Conservation (phyloP, 176 grass and related monocot genomes). For the Oryza rufipogon region DNA sequence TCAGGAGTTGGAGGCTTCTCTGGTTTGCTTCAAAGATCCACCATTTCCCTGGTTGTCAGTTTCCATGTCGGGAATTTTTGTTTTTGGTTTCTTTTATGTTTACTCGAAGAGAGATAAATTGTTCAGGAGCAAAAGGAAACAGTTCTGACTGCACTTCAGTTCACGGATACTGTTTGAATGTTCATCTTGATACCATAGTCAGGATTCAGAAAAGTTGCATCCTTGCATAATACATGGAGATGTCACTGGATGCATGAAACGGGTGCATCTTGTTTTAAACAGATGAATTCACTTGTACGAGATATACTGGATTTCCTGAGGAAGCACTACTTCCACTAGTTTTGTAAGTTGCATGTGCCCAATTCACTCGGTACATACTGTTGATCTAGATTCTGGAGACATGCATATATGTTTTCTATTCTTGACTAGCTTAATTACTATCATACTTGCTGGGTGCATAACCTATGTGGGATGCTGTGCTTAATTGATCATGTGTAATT, state of each 20-base stretch:
- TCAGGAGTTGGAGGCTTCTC: constrained; percentile 84
- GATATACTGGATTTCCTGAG: constrained; percentile 28
- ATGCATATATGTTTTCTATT: constrained; percentile 11
- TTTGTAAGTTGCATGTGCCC: constrained; percentile 43
- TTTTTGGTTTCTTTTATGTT: constrained; percentile 82
- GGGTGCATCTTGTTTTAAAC: constrained; percentile 40
- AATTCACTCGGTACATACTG: constrained; percentile 33
- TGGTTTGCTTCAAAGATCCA: constrained; percentile 91
- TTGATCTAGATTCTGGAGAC: constrained; percentile 31
- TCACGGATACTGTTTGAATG: constrained; percentile 42
- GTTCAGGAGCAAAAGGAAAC: constrained; percentile 91
- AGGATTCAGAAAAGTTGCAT: constrained; percentile 2
- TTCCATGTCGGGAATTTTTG: constrained; percentile 69
- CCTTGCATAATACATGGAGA: constrained; percentile 34
- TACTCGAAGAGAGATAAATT: constrained; percentile 75
- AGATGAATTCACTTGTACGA: constrained; percentile 41
- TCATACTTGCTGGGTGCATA: background rate
- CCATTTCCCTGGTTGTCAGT: constrained; percentile 88
- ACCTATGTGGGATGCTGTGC: constrained; percentile 10
- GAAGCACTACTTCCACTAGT: constrained; percentile 40
- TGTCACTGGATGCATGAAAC: constrained; percentile 4
- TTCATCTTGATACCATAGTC: constrained; percentile 36
- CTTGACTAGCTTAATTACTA: background rate
- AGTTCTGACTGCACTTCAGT: constrained; percentile 57
- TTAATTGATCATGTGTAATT: constrained; percentile 13